phyloP scores from a whole-genome alignment of 805 yeast genomes.

The Wickerhamiella qilinensis region DNA sequence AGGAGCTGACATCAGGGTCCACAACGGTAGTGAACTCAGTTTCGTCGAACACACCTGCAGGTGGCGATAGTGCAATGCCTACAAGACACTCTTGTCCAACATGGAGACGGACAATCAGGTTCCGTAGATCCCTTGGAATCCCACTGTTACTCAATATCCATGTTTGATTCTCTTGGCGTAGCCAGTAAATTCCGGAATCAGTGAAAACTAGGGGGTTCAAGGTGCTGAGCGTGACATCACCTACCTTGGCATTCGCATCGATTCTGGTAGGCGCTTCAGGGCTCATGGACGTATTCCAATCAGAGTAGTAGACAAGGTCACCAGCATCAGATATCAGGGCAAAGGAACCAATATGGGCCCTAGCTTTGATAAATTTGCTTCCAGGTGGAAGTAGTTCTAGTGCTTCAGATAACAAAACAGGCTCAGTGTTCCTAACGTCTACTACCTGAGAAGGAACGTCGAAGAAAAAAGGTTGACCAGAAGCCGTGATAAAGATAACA shows the following conservation, averaged over 20 bases:
- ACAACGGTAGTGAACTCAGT: too few relatives aligned
- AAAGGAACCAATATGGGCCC: slow-evolving; percentile 2
- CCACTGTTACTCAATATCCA: neutral
- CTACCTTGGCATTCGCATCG: neutral
- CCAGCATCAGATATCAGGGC: slow-evolving; percentile 4
- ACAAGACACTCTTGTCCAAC: neutral
- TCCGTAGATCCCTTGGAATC: neutral
- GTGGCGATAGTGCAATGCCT: too few relatives aligned
- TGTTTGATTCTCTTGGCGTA: neutral
- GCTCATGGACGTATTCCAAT: neutral
- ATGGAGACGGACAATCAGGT: neutral
- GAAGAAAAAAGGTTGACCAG: neutral
- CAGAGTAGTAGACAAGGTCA: neutral
- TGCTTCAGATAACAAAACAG: neutral
- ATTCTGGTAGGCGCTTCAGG: neutral
- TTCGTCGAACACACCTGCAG: too few relatives aligned
- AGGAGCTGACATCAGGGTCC: too few relatives aligned
- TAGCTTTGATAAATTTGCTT: neutral
- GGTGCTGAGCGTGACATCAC: neutral
- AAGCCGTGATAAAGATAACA: neutral
- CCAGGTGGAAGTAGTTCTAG: neutral
- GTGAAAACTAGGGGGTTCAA: neutral
- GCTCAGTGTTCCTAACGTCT: neutral
- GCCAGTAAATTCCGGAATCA: neutral
- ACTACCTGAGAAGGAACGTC: neutral